These are phyloP conservation scores for Leccinum cinnamomeum DNA, from an alignment of 1,284 basidiomycete genomes.

Conservation along the genomic window DNA sequence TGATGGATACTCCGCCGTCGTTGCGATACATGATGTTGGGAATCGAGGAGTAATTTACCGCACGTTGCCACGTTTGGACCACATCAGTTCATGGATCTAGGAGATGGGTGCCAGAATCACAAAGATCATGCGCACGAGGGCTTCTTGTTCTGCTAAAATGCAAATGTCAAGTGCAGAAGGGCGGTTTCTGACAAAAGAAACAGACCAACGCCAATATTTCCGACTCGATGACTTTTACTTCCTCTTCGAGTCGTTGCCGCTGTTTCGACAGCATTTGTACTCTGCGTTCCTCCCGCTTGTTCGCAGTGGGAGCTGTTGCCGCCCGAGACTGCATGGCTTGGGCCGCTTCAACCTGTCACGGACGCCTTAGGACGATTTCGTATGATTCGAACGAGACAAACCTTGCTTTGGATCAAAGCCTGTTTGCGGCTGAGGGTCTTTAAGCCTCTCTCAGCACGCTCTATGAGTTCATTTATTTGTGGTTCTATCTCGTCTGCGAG, in stretches of 20 bases:
- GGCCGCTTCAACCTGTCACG: constrained; percentile 50
- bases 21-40: background rate
- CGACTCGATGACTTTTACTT: constrained; percentile 52
- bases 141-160: constrained; percentile 28
- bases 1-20: background rate
- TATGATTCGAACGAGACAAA: constrained; percentile 24
- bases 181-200: constrained; percentile 1
- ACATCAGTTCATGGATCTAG: background rate
- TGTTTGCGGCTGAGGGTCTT: constrained; percentile 59
- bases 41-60: background rate
- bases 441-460: constrained; percentile 67
- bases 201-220: constrained; percentile 59
- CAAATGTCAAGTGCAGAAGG: background rate
- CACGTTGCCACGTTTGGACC: background rate
- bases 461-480: constrained; percentile 69
- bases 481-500: constrained; percentile 77
- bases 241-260: constrained; percentile 58
- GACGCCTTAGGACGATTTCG: background rate
- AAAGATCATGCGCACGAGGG: background rate
- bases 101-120: background rate
- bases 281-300: constrained; percentile 62
- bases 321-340: constrained; percentile 43
- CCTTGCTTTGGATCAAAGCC: constrained; percentile 58
- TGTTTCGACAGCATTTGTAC: constrained; percentile 63
- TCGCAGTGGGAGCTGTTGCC: constrained; percentile 52